Base-by-base conservation (phyloP, 1,284 basidiomycete species). In the Sanghuangporus sanghuang region DNA sequence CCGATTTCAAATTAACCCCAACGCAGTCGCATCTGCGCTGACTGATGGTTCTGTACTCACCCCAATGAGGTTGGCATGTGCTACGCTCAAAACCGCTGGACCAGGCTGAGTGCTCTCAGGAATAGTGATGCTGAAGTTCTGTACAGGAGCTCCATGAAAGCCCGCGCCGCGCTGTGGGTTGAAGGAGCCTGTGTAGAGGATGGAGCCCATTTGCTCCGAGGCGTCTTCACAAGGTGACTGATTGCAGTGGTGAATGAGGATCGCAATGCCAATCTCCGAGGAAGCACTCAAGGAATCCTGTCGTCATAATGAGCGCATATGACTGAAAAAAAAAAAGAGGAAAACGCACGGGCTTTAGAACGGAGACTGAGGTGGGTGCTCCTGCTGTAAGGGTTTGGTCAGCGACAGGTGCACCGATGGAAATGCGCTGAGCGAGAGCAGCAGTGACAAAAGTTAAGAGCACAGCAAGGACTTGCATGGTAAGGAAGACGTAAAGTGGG, bases 71-170 rank as follows among this genome's bases (percentile, higher is more conserved):
- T 73, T 69, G 23, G 81, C 69, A 68, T 82, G 81, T 42, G 76
- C 70, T 3, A 80, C 76, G 21, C 71, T 74, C 27, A 84, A 69
- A 64, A 75, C 75, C 6, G 76, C 77, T 12, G 64, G 61, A 12
- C 78, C 73, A 18, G 71, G 65, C 42, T 66, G 57, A 53, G 75
- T 65, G 36, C 59, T 53, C 4, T 69, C 35, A 0, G 82, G 82
- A 36, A 85, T 70, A 3, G 69, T 71, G 16, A 85, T 73, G 6
- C 78, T 79, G 67, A 83, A 82, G 70, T 84, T 84, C 70, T 84
- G 75, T 70, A 79, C 74, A 16, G 80, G 80, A 18, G 77, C 78
- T 64, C 75, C 75, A 58, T 59, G 35, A 59, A 57, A 35, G n/a
- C 40, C 55, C 32, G 14, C 71, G 48, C 27, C 70, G 71, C 64